A percentile compares a stretch with the other conserved stretches of the same genome.
These are phyloP conservation scores for Phyllosticta citribraziliensis DNA, from an alignment of 2,329 filamentous ascomycete species.

Conservation along the genomic window DNA sequence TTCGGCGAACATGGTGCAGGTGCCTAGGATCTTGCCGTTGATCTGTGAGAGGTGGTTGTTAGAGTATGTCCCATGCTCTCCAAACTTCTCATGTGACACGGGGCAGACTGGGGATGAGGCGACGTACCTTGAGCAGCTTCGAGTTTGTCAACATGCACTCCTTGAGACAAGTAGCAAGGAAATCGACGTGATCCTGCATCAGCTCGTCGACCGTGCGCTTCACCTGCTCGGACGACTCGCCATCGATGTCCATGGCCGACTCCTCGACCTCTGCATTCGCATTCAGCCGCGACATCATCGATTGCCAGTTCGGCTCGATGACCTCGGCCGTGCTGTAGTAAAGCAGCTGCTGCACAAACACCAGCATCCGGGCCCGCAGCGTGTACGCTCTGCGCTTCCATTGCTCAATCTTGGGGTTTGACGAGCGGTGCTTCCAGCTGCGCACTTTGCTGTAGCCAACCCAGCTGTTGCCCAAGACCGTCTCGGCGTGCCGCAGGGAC, in stretches of 20 bases:
- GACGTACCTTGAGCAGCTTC: slow-evolving; percentile 73
- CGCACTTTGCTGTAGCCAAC: slow-evolving; percentile 73
- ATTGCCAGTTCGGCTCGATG: slow-evolving; percentile 95
- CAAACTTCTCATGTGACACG: neutral
- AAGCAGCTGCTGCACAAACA: slow-evolving; percentile 91
- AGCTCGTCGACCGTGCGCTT: slow-evolving; percentile 86
- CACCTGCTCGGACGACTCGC: slow-evolving; percentile 35
- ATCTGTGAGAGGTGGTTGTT: slow-evolving; percentile 50
- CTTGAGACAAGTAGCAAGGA: slow-evolving; percentile 93
- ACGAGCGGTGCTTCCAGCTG: slow-evolving; percentile 74
- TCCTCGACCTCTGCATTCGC: slow-evolving; percentile 19
- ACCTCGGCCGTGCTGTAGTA: slow-evolving; percentile 98
- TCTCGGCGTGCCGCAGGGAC: slow-evolving; percentile 81
- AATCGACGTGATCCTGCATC: slow-evolving; percentile 99
- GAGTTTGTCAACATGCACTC: slow-evolving; percentile 98
- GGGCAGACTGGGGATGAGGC: slow-evolving; percentile 1
- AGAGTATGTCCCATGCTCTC: neutral
- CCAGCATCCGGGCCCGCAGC: slow-evolving; percentile 83
- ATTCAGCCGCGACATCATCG: slow-evolving; percentile 78
- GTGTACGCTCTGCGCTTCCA: slow-evolving; percentile 95
- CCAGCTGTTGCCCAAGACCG: slow-evolving; percentile 79
- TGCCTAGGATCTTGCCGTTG: slow-evolving; percentile 93
- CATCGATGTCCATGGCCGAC: slow-evolving; percentile 3
- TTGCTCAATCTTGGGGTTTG: slow-evolving; percentile 63
- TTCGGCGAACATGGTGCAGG: slow-evolving; percentile 85